phyloP scores from a whole-genome alignment of 2,329 filamentous ascomycete genomes.

The Scedosporium apiospermum region DNA sequence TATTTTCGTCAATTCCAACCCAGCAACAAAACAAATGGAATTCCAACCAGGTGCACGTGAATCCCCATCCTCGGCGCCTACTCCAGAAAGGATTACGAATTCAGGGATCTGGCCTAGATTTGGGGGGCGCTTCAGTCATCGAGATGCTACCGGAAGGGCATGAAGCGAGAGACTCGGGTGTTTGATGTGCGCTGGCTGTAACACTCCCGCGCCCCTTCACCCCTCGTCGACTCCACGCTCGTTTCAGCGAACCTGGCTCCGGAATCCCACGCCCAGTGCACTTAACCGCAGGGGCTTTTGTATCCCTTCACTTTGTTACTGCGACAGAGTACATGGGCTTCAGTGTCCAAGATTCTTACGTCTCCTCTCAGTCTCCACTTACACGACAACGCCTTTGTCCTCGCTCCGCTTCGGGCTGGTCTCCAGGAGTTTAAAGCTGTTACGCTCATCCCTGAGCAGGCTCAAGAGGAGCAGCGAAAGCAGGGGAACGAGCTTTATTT shows the following conservation, averaged over 20 bases:
- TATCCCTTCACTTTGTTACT: background rate
- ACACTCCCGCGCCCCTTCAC: background rate
- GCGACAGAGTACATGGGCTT: background rate
- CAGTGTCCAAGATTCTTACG: background rate
- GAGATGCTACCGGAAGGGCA: background rate
- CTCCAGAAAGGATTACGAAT: background rate
- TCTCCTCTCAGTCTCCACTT: background rate
- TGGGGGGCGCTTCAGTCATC: background rate
- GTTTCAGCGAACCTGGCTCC: background rate
- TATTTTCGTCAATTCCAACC: background rate
- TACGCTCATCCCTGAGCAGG: background rate
- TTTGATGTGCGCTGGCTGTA: background rate
- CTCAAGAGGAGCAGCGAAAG: background rate
- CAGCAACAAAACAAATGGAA: background rate
- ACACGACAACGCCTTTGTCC: too few species aligned
- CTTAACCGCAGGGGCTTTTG: background rate
- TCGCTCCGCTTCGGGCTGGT: too few species aligned
- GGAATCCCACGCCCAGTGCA: background rate
- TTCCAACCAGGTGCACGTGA: background rate
- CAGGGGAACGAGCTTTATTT: background rate
- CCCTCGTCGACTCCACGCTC: background rate
- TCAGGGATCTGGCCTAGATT: background rate
- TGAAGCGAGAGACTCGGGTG: background rate
- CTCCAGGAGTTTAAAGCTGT: background rate
- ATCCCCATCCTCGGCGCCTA: background rate